Evolutionary conservation across 1,139 yeast genomes (phyloP).

Genomic region (Zygoascus sp.): DNA sequence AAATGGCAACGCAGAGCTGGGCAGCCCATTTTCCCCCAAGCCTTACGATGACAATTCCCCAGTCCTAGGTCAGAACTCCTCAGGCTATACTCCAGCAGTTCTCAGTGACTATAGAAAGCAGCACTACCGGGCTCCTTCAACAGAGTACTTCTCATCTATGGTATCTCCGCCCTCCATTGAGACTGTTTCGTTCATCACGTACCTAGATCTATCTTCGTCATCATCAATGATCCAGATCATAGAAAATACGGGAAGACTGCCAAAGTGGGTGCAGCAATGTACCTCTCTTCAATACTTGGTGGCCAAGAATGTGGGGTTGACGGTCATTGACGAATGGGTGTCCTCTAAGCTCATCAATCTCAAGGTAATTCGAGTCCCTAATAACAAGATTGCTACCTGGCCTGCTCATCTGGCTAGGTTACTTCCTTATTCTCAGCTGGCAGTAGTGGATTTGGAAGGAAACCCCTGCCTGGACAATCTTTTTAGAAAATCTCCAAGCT

Average conservation of each 20-base stretch:
- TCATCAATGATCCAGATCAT: conserved; percentile 19
- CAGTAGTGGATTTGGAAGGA: conserved; percentile 31
- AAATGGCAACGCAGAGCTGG: too few relatives aligned
- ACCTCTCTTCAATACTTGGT: conserved; percentile 26
- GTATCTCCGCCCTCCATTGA: conserved; percentile 12
- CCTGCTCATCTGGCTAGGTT: conserved; percentile 30
- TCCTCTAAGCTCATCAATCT: conserved; percentile 25
- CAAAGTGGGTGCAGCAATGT: conserved; percentile 29
- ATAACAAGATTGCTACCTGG: conserved; percentile 32
- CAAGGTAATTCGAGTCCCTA: conserved; percentile 25
- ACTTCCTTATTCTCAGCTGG: conserved; percentile 23
- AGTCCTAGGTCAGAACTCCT: too few relatives aligned
- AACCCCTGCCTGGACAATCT: conserved; percentile 31
- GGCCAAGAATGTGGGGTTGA: conserved; percentile 27
- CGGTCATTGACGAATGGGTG: conserved; percentile 32
- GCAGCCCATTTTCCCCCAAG: too few relatives aligned
- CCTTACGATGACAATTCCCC: too few relatives aligned
- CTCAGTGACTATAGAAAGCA: too few relatives aligned
- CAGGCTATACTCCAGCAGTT: too few relatives aligned
- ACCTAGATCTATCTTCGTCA: conserved; percentile 26
- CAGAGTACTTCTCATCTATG: too few relatives aligned
- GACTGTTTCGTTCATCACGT: conserved; percentile 20
- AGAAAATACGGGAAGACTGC: conserved; percentile 30
- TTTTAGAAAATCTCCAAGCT: conserved; percentile 21
- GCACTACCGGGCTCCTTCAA: too few relatives aligned